Percentiles rank a stretch among this genome's conserved stretches.
Evolutionary conservation across 345 rosid species (phyloP).

Genomic region (Acer saccharum): DNA sequence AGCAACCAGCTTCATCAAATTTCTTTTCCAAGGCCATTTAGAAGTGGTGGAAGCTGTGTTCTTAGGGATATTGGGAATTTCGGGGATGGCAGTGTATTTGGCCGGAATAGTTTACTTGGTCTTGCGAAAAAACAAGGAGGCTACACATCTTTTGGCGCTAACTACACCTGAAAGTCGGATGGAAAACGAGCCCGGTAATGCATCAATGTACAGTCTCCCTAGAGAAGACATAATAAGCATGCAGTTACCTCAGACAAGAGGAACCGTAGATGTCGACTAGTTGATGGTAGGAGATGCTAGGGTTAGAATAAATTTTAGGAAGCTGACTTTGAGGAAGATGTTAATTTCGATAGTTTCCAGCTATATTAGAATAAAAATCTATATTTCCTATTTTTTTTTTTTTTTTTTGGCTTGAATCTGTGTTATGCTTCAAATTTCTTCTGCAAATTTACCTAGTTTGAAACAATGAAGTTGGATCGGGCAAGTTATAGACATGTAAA

Average conservation of each 20-base stretch:
- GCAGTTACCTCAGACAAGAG: constrained; percentile 62
- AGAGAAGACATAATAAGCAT: constrained; percentile 70
- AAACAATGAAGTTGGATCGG: too few relatives aligned
- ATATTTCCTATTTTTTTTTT: neutral
- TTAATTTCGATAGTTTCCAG: neutral
- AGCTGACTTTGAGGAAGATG: neutral
- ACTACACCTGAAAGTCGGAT: constrained; percentile 34
- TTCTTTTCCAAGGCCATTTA: constrained; percentile 53
- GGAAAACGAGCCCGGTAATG: constrained; percentile 21
- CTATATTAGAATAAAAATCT: constrained; percentile 4
- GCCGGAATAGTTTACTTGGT: constrained; percentile 75
- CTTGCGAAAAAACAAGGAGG: constrained; percentile 55
- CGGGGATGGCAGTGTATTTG: constrained; percentile 57
- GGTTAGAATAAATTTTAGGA: neutral
- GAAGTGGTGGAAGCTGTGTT: constrained; percentile 45
- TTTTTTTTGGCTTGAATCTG: neutral
- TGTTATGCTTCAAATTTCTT: neutral
- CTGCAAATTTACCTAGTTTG: neutral
- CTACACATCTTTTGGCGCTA: constrained; percentile 46
- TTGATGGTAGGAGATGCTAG: neutral
- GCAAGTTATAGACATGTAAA: too few relatives aligned
- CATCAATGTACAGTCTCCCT: constrained; percentile 37
- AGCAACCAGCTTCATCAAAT: constrained; percentile 51
- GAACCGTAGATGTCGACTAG: constrained; percentile 27
- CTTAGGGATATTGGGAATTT: constrained; percentile 64